Conservation (phyloP, 1,139 yeast species). For the Sugiyamaella sp. region DNA sequence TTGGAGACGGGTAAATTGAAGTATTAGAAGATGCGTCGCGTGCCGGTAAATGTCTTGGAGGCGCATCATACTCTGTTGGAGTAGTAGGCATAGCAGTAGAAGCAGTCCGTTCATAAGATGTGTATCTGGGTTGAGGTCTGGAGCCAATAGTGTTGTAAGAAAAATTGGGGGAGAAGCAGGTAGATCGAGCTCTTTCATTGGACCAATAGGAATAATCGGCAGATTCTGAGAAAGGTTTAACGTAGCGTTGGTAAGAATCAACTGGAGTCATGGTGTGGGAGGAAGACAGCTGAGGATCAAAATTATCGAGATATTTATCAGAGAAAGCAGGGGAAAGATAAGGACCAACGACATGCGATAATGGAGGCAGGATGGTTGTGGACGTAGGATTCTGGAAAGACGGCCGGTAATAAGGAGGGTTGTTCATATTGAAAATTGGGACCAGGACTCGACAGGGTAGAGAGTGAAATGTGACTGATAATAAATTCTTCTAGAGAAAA, state of each 20-base stretch:
- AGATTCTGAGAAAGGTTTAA: background rate
- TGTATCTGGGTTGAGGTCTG: conserved; percentile 7
- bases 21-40: background rate
- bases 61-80: background rate
- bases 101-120: conserved; percentile 7
- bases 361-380: conserved; percentile 3
- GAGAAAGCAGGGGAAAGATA: background rate
- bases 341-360: conserved; percentile 4
- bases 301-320: background rate
- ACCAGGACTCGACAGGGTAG: background rate
- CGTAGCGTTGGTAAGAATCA: background rate
- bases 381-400: background rate
- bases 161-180: conserved; percentile 2
- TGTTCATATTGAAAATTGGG: background rate
- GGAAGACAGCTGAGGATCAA: background rate
- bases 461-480: background rate
- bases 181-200: conserved; percentile 3
- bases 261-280: background rate
- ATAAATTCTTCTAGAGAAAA: background rate
- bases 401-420: background rate
- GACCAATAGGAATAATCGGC: background rate
- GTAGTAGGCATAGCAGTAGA: background rate
- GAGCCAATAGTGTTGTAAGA: background rate
- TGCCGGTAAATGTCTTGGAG: background rate
- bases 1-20: background rate